Percentiles rank a stretch among this genome's conserved stretches.
phyloP scores from a whole-genome alignment of 2,329 filamentous ascomycete genomes.

The Diaporthe citri region DNA sequence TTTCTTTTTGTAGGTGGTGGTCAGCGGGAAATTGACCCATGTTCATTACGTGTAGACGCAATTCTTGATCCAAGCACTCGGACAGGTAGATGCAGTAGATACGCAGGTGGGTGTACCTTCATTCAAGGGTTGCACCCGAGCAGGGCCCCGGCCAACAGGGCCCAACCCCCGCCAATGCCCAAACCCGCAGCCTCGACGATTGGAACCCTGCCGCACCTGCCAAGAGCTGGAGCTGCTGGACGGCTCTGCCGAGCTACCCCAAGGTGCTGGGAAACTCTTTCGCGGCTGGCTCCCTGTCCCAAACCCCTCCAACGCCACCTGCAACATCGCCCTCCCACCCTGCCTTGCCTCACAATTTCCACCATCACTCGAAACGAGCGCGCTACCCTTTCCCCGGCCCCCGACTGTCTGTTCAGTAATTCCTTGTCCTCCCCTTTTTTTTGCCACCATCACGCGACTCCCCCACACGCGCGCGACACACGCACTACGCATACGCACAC shows the following conservation, averaged over 20 bases:
- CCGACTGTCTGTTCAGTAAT: not conserved
- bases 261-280: conserved; percentile 12
- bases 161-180: not conserved
- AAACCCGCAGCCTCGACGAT: not conserved
- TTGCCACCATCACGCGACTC: not conserved
- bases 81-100: not conserved
- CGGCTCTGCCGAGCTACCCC: conserved; percentile 13
- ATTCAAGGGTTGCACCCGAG: conserved; percentile 8
- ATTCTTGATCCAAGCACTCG: not conserved
- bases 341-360: conserved; percentile 1
- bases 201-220: not conserved
- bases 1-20: not conserved
- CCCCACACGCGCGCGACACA: not conserved
- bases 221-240: conserved; percentile 11
- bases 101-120: not conserved
- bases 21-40: no score
- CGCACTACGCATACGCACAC: conserved; percentile 20
- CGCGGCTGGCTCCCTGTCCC: not conserved
- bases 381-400: not conserved
- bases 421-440: not conserved
- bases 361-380: conserved; percentile 18
- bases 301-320: conserved; percentile 28
- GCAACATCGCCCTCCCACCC: conserved; percentile 19
- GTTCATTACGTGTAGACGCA: not conserved
- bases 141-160: not conserved